Evolutionary conservation across 441 rosid genomes (phyloP).

Genomic region (Pelargonium myrrhifolium): DNA sequence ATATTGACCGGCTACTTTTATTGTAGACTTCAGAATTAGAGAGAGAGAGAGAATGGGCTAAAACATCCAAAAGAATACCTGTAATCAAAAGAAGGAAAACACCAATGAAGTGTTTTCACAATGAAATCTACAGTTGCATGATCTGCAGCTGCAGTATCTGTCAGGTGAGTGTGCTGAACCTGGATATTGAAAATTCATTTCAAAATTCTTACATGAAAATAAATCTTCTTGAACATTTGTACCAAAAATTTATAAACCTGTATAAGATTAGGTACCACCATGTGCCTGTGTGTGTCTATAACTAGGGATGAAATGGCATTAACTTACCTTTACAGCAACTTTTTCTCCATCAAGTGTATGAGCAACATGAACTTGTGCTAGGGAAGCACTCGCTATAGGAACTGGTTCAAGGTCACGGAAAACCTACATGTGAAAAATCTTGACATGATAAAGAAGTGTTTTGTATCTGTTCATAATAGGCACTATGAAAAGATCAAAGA

Average conservation of each 20-base stretch:
- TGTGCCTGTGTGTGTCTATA: background rate
- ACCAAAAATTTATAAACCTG: background rate
- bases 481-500: background rate
- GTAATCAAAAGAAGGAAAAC: slow-evolving; percentile 88
- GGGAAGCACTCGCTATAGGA: slow-evolving; percentile 95
- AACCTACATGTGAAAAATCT: slow-evolving; percentile 35
- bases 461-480: slow-evolving; percentile 9
- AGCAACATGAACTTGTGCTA: slow-evolving; percentile 98
- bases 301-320: background rate
- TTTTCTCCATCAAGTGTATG: slow-evolving; percentile 56
- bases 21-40: background rate
- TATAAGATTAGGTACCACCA: background rate
- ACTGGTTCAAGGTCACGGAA: slow-evolving; percentile 76
- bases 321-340: slow-evolving; percentile 82
- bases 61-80: slow-evolving; percentile 38
- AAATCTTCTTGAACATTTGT: slow-evolving; percentile 10
- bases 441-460: slow-evolving; percentile 10
- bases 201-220: slow-evolving; percentile 12
- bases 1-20: background rate
- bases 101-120: slow-evolving; percentile 65
- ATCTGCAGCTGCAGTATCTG: slow-evolving; percentile 88
- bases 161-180: slow-evolving; percentile 94
- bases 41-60: slow-evolving; percentile 7
- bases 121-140: slow-evolving; percentile 68
- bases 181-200: slow-evolving; percentile 29